phyloP scores from a whole-genome alignment of 176 grass and related monocot species.

The Carex scoparia region DNA sequence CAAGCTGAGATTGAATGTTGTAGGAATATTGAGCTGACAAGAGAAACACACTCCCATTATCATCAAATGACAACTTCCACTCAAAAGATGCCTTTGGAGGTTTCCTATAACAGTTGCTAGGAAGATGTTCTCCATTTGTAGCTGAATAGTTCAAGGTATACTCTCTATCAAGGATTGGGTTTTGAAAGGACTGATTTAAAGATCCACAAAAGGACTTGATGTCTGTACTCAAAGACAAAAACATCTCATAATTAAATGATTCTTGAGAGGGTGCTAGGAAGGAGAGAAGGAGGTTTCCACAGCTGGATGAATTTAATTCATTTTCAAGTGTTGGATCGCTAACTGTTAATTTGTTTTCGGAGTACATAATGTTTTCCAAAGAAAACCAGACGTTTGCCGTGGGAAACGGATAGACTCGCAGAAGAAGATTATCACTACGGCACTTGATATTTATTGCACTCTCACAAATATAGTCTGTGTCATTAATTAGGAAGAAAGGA shows the following conservation, averaged over 20 bases:
- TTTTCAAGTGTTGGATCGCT: not conserved
- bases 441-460: not conserved
- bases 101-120: not conserved
- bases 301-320: not conserved
- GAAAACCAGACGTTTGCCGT: not conserved
- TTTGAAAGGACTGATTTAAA: not conserved
- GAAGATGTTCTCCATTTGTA: not conserved
- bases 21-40: not conserved
- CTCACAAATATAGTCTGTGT: not conserved
- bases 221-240: not conserved
- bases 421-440: not conserved
- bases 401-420: not conserved
- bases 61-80: not conserved
- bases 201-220: not conserved
- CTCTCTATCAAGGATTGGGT: not conserved
- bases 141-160: constrained; percentile 3
- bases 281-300: not conserved
- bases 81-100: not conserved
- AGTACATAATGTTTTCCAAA: not conserved
- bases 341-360: not conserved
- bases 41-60: not conserved
- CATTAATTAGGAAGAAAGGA: not conserved
- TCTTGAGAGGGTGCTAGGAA: no score
- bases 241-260: not conserved
- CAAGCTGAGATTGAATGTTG: not conserved